A percentile compares a stretch with the other conserved stretches of the same genome.
These are phyloP conservation scores for Russula sp. DNA, from an alignment of 768 basidiomycete genomes.

Conservation along the genomic window DNA sequence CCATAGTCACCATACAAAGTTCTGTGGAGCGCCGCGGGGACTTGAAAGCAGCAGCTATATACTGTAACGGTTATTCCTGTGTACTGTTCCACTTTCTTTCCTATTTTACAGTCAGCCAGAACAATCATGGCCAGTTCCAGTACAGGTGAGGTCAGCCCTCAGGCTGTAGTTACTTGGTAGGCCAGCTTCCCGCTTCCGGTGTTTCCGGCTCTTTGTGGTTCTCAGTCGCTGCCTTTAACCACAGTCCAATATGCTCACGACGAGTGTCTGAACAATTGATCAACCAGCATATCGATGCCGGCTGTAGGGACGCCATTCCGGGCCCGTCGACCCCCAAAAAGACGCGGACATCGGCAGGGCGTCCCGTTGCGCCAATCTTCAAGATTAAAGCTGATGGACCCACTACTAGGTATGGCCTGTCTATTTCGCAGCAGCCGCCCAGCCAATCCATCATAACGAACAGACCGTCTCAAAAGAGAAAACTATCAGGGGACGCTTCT, in stretches of 20 bases:
- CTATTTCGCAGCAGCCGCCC: neutral
- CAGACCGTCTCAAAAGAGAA: slow-evolving; percentile 14
- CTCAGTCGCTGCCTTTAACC: neutral
- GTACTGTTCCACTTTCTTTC: neutral
- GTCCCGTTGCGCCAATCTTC: slow-evolving; percentile 22
- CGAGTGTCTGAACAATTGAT: slow-evolving; percentile 20
- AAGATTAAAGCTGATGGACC: neutral
- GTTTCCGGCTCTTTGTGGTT: neutral
- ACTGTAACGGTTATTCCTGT: too few relatives aligned
- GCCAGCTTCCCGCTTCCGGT: neutral
- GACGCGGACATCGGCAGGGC: slow-evolving; percentile 6
- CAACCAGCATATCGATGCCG: slow-evolving; percentile 24
- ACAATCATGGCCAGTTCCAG: slow-evolving; percentile 18
- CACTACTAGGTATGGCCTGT: neutral
- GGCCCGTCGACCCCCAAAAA: slow-evolving; percentile 14
- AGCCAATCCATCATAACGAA: neutral
- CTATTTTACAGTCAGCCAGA: neutral
- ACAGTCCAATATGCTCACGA: slow-evolving; percentile 26
- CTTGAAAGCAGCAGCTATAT: neutral
- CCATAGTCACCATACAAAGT: neutral
- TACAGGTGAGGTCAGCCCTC: slow-evolving; percentile 8
- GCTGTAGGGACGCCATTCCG: slow-evolving; percentile 20
- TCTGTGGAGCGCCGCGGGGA: slow-evolving; percentile 2
- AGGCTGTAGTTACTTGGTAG: slow-evolving; percentile 24
- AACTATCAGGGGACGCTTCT: neutral